phyloP scores from a whole-genome alignment of 345 rosid genomes.

The Hibiscus tridactylites region DNA sequence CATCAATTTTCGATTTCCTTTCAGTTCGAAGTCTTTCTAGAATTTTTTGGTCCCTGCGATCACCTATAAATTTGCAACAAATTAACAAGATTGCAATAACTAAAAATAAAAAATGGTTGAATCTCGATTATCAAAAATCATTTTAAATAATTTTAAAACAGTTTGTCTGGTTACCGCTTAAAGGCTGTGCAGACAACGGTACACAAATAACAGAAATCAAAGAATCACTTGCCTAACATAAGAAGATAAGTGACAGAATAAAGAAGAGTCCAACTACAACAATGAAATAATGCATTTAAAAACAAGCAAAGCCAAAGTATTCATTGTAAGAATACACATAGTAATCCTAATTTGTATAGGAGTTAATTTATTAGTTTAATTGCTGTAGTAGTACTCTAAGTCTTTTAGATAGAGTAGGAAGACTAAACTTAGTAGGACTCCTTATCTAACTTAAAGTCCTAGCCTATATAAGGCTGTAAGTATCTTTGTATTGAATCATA shows the following conservation, averaged over 20 bases:
- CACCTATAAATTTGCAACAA: slow-evolving; percentile 36
- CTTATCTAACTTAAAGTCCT: too few species aligned
- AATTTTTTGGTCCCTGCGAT: slow-evolving; percentile 71
- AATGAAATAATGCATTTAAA: background rate
- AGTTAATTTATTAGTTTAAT: too few species aligned
- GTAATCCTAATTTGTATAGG: too few species aligned
- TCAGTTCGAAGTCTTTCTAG: slow-evolving; percentile 81
- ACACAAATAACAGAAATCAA: background rate
- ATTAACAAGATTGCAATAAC: background rate
- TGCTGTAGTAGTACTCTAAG: too few species aligned
- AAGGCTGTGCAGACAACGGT: background rate
- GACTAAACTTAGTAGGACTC: too few species aligned
- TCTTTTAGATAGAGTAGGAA: too few species aligned
- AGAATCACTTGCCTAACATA: background rate
- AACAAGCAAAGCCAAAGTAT: background rate
- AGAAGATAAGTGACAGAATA: background rate
- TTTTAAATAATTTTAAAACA: background rate
- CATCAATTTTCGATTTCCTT: slow-evolving; percentile 83
- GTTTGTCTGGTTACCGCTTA: background rate
- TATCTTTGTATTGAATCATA: too few species aligned
- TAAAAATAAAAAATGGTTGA: background rate
- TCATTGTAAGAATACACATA: too few species aligned
- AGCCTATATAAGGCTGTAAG: too few species aligned
- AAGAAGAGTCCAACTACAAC: background rate
- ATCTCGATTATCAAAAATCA: background rate